phyloP scores from a whole-genome alignment of 2,329 filamentous ascomycete species.

The Aureobasidium sp. region DNA sequence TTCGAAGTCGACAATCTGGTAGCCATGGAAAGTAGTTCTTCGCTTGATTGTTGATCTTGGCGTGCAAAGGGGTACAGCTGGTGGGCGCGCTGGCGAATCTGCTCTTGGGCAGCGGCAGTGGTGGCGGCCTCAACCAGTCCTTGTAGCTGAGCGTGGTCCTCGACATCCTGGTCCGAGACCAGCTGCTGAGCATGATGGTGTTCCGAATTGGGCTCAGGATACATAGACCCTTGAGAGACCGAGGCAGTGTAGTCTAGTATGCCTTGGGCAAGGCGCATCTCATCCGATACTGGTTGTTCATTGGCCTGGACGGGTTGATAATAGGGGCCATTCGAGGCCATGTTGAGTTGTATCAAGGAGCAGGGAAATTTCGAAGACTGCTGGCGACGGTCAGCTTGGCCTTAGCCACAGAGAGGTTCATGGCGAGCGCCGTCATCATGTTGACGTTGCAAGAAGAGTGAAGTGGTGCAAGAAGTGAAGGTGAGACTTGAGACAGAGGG shows the following conservation, averaged over 20 bases:
- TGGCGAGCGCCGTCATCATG: not conserved
- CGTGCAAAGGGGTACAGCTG: not conserved
- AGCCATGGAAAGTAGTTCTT: slow-evolving; percentile 9
- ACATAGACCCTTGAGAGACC: slow-evolving; percentile 13
- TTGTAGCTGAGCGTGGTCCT: slow-evolving; percentile 17
- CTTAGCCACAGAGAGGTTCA: not conserved
- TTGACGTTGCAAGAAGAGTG: not conserved
- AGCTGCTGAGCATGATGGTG: slow-evolving; percentile 15
- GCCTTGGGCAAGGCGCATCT: slow-evolving; percentile 11
- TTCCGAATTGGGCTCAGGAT: slow-evolving; percentile 15
- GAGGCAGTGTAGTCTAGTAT: not conserved
- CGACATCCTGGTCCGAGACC: slow-evolving; percentile 4
- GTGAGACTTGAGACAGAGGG: not conserved
- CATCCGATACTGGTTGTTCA: slow-evolving; percentile 10
- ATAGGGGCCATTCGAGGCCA: slow-evolving; percentile 17
- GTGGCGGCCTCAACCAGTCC: slow-evolving; percentile 18
- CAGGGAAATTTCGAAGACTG: not conserved
- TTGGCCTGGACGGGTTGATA: slow-evolving; percentile 16
- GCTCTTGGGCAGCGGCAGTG: slow-evolving; percentile 17
- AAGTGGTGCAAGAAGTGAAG: not conserved
- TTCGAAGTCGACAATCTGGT: not conserved
- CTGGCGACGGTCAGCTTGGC: not conserved
- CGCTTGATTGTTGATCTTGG: not conserved
- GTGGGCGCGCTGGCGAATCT: slow-evolving; percentile 18
- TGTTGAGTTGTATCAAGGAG: not conserved